Percentiles rank a stretch among this genome's conserved stretches.
These are phyloP conservation scores for Monilinia fructigena DNA, from an alignment of 2,329 filamentous ascomycete genomes.

Conservation along the genomic window DNA sequence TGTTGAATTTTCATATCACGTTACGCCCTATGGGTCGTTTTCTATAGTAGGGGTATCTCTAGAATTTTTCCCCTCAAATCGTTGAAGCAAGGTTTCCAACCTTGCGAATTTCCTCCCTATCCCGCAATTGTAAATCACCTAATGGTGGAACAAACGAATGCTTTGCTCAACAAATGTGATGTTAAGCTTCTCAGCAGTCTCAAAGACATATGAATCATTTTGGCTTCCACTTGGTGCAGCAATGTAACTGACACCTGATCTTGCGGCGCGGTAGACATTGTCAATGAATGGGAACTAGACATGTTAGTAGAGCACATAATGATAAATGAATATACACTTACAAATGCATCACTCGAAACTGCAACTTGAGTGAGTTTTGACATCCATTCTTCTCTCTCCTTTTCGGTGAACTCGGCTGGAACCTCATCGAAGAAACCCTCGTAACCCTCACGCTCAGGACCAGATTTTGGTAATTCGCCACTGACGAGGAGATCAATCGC, in stretches of 20 bases:
- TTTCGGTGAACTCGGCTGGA: constrained; percentile 73
- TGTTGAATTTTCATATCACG: constrained; percentile 21
- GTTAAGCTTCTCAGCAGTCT: constrained; percentile 85
- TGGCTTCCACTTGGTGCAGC: constrained; percentile 89
- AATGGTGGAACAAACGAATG: constrained; percentile 93
- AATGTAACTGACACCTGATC: constrained; percentile 93
- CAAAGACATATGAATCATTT: constrained; percentile 78
- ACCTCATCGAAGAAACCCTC: constrained; percentile 89
- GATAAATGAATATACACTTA: constrained; percentile 49
- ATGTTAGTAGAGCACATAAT: constrained; percentile 19
- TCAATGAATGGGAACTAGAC: constrained; percentile 94
- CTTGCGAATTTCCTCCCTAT: constrained; percentile 27
- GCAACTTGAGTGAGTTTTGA: constrained; percentile 77
- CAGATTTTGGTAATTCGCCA: constrained; percentile 79
- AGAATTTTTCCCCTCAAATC: constrained; percentile 12
- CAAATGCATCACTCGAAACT: constrained; percentile 92
- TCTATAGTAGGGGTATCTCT: constrained; percentile 26
- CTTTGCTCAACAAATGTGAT: constrained; percentile 97
- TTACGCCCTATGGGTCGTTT: constrained; percentile 10
- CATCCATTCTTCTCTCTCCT: constrained; percentile 86
- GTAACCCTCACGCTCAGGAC: constrained; percentile 81
- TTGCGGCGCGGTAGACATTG: constrained; percentile 88
- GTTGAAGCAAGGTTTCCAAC: constrained; percentile 19
- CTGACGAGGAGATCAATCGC: constrained; percentile 94
- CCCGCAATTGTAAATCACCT: constrained; percentile 37